Evolutionary conservation across 2,329 filamentous ascomycete genomes (phyloP), one percentile per base, ranked within the genome.

Genomic region (Fusarium sp.): DNA sequence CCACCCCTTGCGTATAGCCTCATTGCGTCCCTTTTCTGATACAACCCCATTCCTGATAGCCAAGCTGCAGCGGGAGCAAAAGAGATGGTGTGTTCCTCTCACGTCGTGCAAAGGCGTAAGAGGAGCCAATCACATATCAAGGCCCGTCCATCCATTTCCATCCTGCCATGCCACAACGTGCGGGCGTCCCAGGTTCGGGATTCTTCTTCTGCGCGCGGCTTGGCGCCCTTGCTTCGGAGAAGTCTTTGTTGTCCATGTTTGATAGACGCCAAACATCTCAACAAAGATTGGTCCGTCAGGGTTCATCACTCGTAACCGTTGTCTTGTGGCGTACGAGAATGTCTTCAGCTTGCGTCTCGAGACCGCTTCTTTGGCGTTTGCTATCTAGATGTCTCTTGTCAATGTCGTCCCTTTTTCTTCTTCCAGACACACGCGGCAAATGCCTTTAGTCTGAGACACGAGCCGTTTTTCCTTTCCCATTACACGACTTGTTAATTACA

Each of bases 81-180:
- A 23, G 45, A 54, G 50, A 54, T 54, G 45, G 34, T 64, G 60
- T 59, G 27, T 54, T 20, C 59, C 57, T 54, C 52, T 66, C 20
- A 41, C 64, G 72, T 75, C 68, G 71, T 58, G 34, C 14, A 61
- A 63, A 58, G 20, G 32, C 65, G 61, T 75, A 70, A 25, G 9
- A 37, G 37, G 25, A 50, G 2, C 72, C 68, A 74, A 75, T 75
- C 62, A 67, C 8, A 11, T 48, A 45, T 32, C 14, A 48, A 16
- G 13, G 10, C 74, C 45, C 41, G 27, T 58, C 66, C 60, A 56
- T 67, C 59, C 57, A 60, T 63, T 67, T 64, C 37, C 30, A 66
- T 69, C 68, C 72, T 75, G 74, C 66, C 68, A 75, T 78, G 56
- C 30, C 60, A 27, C 76, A 76, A 75, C 73, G 62, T 75, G 74